Conservation (phyloP, 2,329 filamentous ascomycete genomes). For the Keithomyces neogunnii region DNA sequence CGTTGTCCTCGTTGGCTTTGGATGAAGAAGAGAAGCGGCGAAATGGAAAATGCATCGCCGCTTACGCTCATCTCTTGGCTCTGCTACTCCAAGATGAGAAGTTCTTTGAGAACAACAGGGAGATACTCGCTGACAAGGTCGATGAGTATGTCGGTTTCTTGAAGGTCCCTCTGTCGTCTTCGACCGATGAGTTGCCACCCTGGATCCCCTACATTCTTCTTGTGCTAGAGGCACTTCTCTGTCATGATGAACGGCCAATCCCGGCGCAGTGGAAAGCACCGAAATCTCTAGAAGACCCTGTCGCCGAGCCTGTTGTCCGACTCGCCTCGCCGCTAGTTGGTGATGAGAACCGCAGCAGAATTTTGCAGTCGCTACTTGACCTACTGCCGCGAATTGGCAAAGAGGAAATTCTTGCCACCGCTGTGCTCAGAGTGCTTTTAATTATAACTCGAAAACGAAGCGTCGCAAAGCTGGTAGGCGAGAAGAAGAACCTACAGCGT, state of each 20-base stretch:
- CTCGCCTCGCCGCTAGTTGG: slow-evolving; percentile 49
- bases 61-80: slow-evolving; percentile 86
- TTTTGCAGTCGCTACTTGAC: slow-evolving; percentile 73
- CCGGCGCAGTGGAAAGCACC: slow-evolving; percentile 63
- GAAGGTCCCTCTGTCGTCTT: slow-evolving; percentile 56
- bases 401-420: slow-evolving; percentile 75
- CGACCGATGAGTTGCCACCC: slow-evolving; percentile 71
- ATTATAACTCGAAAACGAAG: slow-evolving; percentile 75
- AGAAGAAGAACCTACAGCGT: slow-evolving; percentile 82
- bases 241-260: slow-evolving; percentile 75
- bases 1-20: slow-evolving; percentile 60
- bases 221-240: slow-evolving; percentile 83
- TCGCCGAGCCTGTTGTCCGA: slow-evolving; percentile 49
- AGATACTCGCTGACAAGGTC: slow-evolving; percentile 69
- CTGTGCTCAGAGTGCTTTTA: slow-evolving; percentile 73
- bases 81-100: slow-evolving; percentile 73
- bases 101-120: slow-evolving; percentile 72
- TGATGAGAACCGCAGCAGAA: slow-evolving; percentile 54
- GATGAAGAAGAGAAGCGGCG: slow-evolving; percentile 59
- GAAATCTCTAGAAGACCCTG: slow-evolving; percentile 36
- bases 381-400: slow-evolving; percentile 81
- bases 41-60: slow-evolving; percentile 58
- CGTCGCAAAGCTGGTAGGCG: slow-evolving; percentile 67
- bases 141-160: slow-evolving; percentile 71
- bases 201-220: slow-evolving; percentile 90